Conservation (phyloP, 192 early-diverging fungal genomes). For the Mortierella claussenii region DNA sequence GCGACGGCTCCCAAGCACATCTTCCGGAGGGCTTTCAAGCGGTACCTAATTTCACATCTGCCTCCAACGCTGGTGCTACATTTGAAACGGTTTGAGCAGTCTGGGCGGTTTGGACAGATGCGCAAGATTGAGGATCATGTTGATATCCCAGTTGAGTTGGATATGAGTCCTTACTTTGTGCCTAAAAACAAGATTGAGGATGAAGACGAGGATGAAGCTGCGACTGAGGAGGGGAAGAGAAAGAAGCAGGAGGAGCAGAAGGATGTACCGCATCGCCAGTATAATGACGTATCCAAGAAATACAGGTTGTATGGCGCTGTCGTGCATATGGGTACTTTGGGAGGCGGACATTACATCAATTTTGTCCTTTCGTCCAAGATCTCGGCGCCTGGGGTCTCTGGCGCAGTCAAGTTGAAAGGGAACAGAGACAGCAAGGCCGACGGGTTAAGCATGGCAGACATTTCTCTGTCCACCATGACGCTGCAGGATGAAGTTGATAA, state of each 20-base stretch:
- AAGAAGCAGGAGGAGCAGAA: not conserved
- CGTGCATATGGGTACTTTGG: conserved; percentile 56
- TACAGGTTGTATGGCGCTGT: conserved; percentile 61
- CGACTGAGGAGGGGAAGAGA: too few species aligned
- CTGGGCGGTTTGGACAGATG: conserved; percentile 48
- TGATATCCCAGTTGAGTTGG: conserved; percentile 51
- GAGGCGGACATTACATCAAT: conserved; percentile 58
- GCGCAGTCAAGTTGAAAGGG: not conserved
- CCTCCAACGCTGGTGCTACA: conserved; percentile 58
- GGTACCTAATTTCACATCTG: conserved; percentile 50
- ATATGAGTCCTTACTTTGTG: conserved; percentile 51
- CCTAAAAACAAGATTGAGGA: conserved; percentile 47
- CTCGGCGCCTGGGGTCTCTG: not conserved
- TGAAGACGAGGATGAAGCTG: conserved; percentile 23
- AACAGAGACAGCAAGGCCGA: conserved; percentile 3
- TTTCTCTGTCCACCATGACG: not conserved
- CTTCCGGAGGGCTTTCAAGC: conserved; percentile 53
- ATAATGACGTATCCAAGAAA: conserved; percentile 9
- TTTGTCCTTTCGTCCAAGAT: conserved; percentile 52
- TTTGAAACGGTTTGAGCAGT: conserved; percentile 59
- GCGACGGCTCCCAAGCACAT: conserved; percentile 21
- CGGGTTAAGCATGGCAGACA: conserved; percentile 4
- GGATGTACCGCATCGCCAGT: not conserved
- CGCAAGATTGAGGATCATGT: conserved; percentile 59
- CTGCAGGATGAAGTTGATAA: not conserved